Conservation (phyloP, 768 basidiomycete species). For the Termitomyces sp. region DNA sequence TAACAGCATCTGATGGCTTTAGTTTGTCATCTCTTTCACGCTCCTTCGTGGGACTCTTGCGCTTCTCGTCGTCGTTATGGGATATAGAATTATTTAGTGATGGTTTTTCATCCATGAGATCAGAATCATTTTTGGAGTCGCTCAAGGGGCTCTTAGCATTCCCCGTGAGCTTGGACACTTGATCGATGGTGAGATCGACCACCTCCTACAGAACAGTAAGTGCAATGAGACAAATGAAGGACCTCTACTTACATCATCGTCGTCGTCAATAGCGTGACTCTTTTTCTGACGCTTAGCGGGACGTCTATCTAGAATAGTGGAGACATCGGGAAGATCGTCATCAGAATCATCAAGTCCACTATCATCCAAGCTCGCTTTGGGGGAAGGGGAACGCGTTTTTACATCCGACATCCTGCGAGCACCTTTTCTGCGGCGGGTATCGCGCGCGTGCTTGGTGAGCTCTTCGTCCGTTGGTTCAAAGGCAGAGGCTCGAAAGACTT, state of each 20-base stretch:
- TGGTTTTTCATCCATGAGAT: background rate
- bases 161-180: constrained; percentile 16
- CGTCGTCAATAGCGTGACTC: constrained; percentile 5
- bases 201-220: constrained; percentile 10
- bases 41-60: constrained; percentile 12
- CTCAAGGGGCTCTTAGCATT: constrained; percentile 13
- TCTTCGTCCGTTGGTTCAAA: constrained; percentile 58
- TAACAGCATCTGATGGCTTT: constrained; percentile 35
- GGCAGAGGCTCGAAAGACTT: constrained; percentile 56
- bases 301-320: constrained; percentile 29
- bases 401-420: constrained; percentile 15
- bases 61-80: constrained; percentile 23
- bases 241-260: constrained; percentile 12
- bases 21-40: constrained; percentile 15
- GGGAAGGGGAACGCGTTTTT: constrained; percentile 22
- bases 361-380: constrained; percentile 22
- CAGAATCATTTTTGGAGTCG: constrained; percentile 22
- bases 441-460: constrained; percentile 34
- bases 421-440: constrained; percentile 23
- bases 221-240: background rate
- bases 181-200: constrained; percentile 25
- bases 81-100: background rate
- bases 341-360: constrained; percentile 38
- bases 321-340: constrained; percentile 49
- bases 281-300: constrained; percentile 30